Conservation (phyloP, 2,329 filamentous ascomycete genomes). For the Colletotrichum tofieldiae region DNA sequence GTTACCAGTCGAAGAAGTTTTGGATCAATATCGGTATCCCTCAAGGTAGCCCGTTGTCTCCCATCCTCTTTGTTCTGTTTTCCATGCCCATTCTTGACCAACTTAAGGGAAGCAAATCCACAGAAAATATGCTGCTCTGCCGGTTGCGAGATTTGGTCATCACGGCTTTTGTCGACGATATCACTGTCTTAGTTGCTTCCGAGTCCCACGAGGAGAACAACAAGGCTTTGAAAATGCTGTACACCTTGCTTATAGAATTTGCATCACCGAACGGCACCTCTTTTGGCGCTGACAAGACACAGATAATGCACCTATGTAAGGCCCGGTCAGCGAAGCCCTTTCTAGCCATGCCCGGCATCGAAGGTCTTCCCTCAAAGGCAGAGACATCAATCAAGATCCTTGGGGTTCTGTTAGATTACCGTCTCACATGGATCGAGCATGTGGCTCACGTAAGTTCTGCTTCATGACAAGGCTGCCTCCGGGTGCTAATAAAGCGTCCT, state of each 20-base stretch:
- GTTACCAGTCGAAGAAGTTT: background rate
- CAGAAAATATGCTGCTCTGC: background rate
- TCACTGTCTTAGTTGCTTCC: constrained; percentile 14
- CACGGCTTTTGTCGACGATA: constrained; percentile 25
- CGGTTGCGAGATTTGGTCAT: background rate
- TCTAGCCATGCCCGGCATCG: background rate
- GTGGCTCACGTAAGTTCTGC: background rate
- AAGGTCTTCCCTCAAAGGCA: background rate
- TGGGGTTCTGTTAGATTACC: background rate
- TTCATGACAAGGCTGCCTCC: background rate
- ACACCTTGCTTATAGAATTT: constrained; percentile 8
- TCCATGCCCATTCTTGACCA: constrained; percentile 18
- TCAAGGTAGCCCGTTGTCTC: constrained; percentile 25
- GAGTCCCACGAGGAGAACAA: background rate
- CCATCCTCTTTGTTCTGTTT: constrained; percentile 31
- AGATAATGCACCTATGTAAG: background rate
- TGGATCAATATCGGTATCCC: constrained; percentile 27
- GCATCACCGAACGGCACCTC: background rate
- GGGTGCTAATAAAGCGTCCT: background rate
- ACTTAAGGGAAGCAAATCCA: background rate
- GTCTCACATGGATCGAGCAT: background rate
- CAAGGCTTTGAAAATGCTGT: background rate
- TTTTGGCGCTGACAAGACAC: constrained; percentile 12
- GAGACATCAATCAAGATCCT: background rate
- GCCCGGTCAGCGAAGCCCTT: background rate